Evolutionary conservation across 352 stramenopile genomes (phyloP), one percentile per base, ranked within the genome.

Genomic region (Pythium myriotylum): DNA sequence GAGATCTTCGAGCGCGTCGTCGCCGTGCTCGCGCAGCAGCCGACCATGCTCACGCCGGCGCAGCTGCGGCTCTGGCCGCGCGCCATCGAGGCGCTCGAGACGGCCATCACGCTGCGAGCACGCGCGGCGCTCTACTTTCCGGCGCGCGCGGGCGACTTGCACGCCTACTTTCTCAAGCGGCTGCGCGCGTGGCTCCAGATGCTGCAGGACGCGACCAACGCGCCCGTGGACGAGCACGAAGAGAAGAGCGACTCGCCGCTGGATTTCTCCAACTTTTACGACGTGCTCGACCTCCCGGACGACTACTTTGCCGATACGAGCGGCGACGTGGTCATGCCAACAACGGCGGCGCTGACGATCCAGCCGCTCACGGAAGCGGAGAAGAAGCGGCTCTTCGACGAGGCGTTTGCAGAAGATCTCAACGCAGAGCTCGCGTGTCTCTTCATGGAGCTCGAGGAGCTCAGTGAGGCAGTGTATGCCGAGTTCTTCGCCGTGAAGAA

Each of bases 401-500:
- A 73, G 13, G 59, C 56, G 1, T 73, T 76, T 41, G 39, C 55
- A 9, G 50, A 76, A n/a, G 59, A 70, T 46, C 56, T 72, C 45
- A 37, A 58, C 9, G 42, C 72, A 5, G 68, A 73, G 32, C 23
- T 65, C 4, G 51, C 61, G 17, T 64, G 52, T 37, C 70, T 73
- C 37, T 57, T 75, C 39, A 33, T 78, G 33, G 62, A 77, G 46
- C 23, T 70, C 8, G 64, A 67, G 19, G 43, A 50, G 17, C 14
- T 50, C 14, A 26, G 14, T 5, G 43, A 50, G 20, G 16, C 14
- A 8, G 70, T 74, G 7, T 69, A 68, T 26, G 54, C 5, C 12
- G 51, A 67, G n/a, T 73, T 70, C 22, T 41, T 59, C 19, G 45
- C 70, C 17, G 70, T 78, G n/a, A 78, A 78, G 50, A 63, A 65